Evolutionary conservation across 495 filamentous ascomycete genomes (phyloP), one percentile per base, ranked within the genome.

Genomic region (Talaromyces trachyspermus): DNA sequence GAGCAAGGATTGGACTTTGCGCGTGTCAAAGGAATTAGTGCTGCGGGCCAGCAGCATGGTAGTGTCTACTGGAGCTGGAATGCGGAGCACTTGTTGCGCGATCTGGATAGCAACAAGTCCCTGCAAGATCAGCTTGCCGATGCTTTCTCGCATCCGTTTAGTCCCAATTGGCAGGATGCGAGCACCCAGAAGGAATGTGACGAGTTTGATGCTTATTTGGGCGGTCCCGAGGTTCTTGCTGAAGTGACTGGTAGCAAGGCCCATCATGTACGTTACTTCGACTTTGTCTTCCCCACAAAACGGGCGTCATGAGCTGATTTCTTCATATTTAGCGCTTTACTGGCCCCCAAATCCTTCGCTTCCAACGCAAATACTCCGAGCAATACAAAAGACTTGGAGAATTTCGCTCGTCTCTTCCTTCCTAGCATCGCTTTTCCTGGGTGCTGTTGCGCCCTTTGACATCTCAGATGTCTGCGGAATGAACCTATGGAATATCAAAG

Each of bases 81-180:
- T 46, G 89, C 84, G n/a, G 86, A 89, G 60, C 42, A 54, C 4
- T 53, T 84, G 18, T 71, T 97, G 35, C 62, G 55, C 6, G 71
- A 54, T 12, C 68, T 97, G 18, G 72, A 89, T 54, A 49, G 75
- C 4, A 64, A 61, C 30, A 78, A 75, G 59, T 55, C 68, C 1
- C 67, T 91, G 18, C 76, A 88, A 30, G 78, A 84, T 35, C 86
- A 92, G 64, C 65, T 91, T n/a, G 63, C 66, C 10, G 66, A 64
- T 1, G 88, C 84, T 0, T 95, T 98, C 60, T 85, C 88, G 5
- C 86, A 94, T 62, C 83, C 84, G 6, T 89, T 78, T 66, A 89
- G 85, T 48, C 92, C 92, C 6, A 98, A 97, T 65, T 98, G 92
- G 92, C 92, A 97, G 64, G 92, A 98, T 63, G 80, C 87, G 37